Percentiles rank a stretch among this genome's conserved stretches.
Conservation (phyloP, 768 basidiomycete species). For the Lepiota brunneoincarnata region DNA sequence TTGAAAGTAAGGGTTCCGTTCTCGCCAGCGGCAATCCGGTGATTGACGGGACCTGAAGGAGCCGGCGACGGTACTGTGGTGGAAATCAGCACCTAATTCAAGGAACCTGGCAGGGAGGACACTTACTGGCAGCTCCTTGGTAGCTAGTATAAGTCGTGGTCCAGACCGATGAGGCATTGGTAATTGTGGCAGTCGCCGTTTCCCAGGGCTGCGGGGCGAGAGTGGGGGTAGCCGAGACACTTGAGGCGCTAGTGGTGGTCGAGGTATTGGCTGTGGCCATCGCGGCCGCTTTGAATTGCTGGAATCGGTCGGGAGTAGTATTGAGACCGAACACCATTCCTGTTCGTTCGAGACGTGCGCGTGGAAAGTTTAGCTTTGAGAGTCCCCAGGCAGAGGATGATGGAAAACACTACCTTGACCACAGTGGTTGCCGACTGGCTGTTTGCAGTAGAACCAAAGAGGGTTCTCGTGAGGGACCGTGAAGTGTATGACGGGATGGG, state of each 20-base stretch:
- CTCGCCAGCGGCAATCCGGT: conserved; percentile 37
- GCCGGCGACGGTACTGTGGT: conserved; percentile 25
- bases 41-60: conserved; percentile 24
- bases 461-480: conserved; percentile 42
- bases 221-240: conserved; percentile 26
- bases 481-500: conserved; percentile 36
- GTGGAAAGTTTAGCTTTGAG: neutral
- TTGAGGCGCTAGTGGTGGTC: conserved; percentile 16
- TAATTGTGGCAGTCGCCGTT: conserved; percentile 40
- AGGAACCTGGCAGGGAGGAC: conserved; percentile 3
- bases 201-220: conserved; percentile 30
- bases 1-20: conserved; percentile 31
- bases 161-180: conserved; percentile 25
- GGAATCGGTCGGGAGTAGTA: conserved; percentile 42
- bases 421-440: conserved; percentile 45
- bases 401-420: conserved; percentile 26
- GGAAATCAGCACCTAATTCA: neutral
- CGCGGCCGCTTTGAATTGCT: conserved; percentile 47
- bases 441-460: conserved; percentile 58
- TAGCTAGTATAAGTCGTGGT: conserved; percentile 42
- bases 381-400: neutral
- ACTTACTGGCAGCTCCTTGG: conserved; percentile 28
- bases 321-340: conserved; percentile 74
- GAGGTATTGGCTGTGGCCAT: conserved; percentile 24
- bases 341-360: conserved; percentile 6